Evolutionary conservation across 1,139 yeast species (phyloP), one percentile per base, ranked within the genome.

Genomic region (Lodderomyces margitis): DNA sequence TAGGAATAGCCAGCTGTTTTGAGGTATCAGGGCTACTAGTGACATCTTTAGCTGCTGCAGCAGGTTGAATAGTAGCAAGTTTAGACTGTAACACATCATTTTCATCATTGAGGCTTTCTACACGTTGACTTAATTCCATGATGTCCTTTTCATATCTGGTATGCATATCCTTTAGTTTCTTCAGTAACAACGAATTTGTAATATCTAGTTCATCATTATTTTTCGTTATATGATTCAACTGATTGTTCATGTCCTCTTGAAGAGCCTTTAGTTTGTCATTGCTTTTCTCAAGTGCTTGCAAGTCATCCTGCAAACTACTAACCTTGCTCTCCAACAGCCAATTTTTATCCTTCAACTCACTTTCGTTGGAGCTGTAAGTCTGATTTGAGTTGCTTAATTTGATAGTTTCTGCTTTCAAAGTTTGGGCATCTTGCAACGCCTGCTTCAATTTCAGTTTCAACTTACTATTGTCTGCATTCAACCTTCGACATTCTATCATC

Each of bases 261-360:
- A 65, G 35, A 47, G 56, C 58, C 19, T 50, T 44, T 34, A 68
- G 48, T 45, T 68, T 69, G 7, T 65, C 69, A 42, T 66, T 64
- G n/a, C 57, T 47, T 16, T 52, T 36, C 15, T 53, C 52, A 31
- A 67, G 54, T 25, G 53, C 49, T 2, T 55, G 49, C 38, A 75
- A 56, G 44, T 78, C 75, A 31, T 78, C 79, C 31, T 72, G 65
- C 40, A 81, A 62, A 36, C 66, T 71, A 40, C 78, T 76, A 14
- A 83, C 59, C 40, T 74, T 72, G 23, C 81, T 62, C 57, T 84
- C 89, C 46, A 87, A 70, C 53, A 85, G 87, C 95, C 96, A 87
- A 54, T 83, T 85, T 44, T 78, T 75, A 52, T 86, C 91, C 55
- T 81, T 82, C 49, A 77, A 66, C 27, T 71, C 70, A 42, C 75